phyloP scores from a whole-genome alignment of 1,284 basidiomycete species.

The Trichosporon sp. region DNA sequence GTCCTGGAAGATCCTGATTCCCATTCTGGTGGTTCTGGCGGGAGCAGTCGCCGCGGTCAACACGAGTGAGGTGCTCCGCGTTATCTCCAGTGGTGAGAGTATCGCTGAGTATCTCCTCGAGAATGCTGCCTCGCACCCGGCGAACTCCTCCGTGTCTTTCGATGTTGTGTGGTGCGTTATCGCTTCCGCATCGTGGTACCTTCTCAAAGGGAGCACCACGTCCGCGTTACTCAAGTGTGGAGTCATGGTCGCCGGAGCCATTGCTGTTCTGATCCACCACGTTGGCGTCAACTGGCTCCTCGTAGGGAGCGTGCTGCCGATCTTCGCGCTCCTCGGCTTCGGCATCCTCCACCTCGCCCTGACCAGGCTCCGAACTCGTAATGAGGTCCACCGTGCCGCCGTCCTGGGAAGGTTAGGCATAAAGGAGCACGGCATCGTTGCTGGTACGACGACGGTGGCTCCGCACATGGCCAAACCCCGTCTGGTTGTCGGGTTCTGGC shows the following conservation, averaged over 20 bases:
- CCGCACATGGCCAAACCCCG: conserved; percentile 41
- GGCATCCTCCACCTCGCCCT: conserved; percentile 33
- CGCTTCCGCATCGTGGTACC: conserved; percentile 39
- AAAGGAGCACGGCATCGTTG: conserved; percentile 39
- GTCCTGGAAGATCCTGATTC: conserved; percentile 54
- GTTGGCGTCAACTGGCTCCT: conserved; percentile 49
- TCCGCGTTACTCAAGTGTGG: conserved; percentile 36
- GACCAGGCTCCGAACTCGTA: conserved; percentile 34
- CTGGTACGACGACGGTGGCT: conserved; percentile 39
- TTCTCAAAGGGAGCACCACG: conserved; percentile 43
- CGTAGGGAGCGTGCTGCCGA: conserved; percentile 45
- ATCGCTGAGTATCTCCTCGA: conserved; percentile 29
- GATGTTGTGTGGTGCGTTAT: conserved; percentile 64
- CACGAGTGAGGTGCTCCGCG: conserved; percentile 32
- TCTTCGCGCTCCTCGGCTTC: conserved; percentile 37
- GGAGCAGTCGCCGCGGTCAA: conserved; percentile 59
- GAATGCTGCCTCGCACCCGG: conserved; percentile 63
- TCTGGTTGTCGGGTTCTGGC: conserved; percentile 81
- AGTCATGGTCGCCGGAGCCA: conserved; percentile 16
- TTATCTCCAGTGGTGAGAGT: conserved; percentile 28
- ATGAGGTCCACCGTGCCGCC: conserved; percentile 36
- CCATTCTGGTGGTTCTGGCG: conserved; percentile 51
- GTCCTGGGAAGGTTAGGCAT: conserved; percentile 44
- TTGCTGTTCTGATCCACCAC: conserved; percentile 24
- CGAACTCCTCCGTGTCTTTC: conserved; percentile 68